These are phyloP conservation scores for Allomyces macrogynus DNA, from an alignment of 192 early-diverging fungal species.

Conservation along the genomic window DNA sequence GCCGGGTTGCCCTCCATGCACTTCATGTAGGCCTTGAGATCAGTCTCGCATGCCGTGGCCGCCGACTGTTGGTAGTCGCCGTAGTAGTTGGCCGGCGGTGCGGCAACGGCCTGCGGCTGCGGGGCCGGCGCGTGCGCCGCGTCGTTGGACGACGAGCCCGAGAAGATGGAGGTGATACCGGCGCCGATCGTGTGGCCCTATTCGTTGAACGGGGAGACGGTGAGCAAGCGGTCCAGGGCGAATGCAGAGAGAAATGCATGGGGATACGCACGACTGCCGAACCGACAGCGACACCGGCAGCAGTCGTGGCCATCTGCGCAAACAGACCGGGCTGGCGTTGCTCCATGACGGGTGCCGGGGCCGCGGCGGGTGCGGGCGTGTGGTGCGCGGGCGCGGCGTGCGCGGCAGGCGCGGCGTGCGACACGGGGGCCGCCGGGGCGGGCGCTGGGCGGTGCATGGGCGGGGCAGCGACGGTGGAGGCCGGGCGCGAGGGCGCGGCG, in stretches of 20 bases:
- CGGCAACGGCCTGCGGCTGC: slow-evolving; percentile 2
- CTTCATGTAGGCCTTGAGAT: slow-evolving; percentile 63
- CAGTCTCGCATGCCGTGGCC: slow-evolving; percentile 32
- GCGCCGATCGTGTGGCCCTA: slow-evolving; percentile 25
- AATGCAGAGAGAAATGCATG: too few relatives aligned
- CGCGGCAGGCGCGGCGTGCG: too few relatives aligned
- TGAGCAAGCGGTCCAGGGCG: too few relatives aligned
- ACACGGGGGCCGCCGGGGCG: background rate
- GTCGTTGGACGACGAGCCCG: slow-evolving; percentile 7
- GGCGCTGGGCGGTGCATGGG: background rate
- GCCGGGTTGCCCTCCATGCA: slow-evolving; percentile 67
- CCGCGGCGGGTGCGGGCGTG: background rate
- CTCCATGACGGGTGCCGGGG: background rate
- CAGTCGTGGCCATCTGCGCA: slow-evolving; percentile 80
- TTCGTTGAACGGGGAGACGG: background rate
- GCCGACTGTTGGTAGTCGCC: slow-evolving; percentile 1
- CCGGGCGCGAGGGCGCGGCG: background rate
- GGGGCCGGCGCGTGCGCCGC: slow-evolving; percentile 5
- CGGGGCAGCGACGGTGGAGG: background rate
- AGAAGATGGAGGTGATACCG: slow-evolving; percentile 19
- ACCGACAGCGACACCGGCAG: slow-evolving; percentile 84
- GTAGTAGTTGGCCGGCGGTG: background rate
- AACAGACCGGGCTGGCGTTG: slow-evolving; percentile 10
- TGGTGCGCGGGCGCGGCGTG: background rate
- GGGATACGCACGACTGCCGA: slow-evolving; percentile 37